Percentiles rank a stretch among this genome's conserved stretches.
Conservation (phyloP, 768 basidiomycete genomes). For the Hemileccinum impolitum region DNA sequence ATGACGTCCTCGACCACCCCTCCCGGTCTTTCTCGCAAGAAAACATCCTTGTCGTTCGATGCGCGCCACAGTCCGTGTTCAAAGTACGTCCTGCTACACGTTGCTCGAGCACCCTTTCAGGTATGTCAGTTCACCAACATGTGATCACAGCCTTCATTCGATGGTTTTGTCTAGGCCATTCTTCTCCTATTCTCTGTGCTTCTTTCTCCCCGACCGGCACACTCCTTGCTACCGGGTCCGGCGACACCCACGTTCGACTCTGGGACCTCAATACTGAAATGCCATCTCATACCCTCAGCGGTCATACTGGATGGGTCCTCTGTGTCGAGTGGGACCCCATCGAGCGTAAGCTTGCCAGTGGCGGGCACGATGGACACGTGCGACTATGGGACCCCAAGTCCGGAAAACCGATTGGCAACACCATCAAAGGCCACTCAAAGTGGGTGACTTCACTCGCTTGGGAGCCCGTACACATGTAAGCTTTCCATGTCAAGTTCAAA, state of each 20-base stretch:
- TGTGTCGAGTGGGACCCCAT: conserved; percentile 97
- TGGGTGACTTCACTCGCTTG: conserved; percentile 95
- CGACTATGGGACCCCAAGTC: conserved; percentile 93
- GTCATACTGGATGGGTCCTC: conserved; percentile 95
- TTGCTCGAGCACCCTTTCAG: conserved; percentile 89
- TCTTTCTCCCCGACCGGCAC: conserved; percentile 93
- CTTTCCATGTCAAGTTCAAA: conserved; percentile 7
- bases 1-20: conserved; percentile 73
- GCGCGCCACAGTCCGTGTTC: conserved; percentile 95
- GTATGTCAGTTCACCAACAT: conserved; percentile 36
- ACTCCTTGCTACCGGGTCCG: conserved; percentile 90
- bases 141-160: conserved; percentile 4
- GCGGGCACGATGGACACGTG: conserved; percentile 92
- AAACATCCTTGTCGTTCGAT: conserved; percentile 83
- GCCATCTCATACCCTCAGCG: conserved; percentile 80
- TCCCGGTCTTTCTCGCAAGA: conserved; percentile 76
- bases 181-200: conserved; percentile 90
- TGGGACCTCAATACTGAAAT: conserved; percentile 95
- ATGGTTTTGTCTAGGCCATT: conserved; percentile 64
- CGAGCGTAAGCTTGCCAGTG: conserved; percentile 87
- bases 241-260: conserved; percentile 86
- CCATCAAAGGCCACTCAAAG: conserved; percentile 89
- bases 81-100: conserved; percentile 89
- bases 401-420: conserved; percentile 85
- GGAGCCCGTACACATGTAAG: conserved; percentile 93